Evolutionary conservation across 257 asterid species (phyloP).

Genomic region (Salvia rosmarinus): DNA sequence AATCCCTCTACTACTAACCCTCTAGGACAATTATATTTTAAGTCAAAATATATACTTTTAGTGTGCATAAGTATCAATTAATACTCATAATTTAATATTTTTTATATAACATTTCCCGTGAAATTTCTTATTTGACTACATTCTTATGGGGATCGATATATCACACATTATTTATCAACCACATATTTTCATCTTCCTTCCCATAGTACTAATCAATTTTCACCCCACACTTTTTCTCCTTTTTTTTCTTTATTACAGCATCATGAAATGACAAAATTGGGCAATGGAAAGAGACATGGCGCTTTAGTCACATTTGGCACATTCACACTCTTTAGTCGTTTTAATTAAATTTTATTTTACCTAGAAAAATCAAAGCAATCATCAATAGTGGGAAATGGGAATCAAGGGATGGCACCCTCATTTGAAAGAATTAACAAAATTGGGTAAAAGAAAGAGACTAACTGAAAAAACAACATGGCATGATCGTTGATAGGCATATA

Average conservation of each 20-base stretch:
- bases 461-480: neutral
- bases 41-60: neutral
- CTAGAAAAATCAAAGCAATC: neutral
- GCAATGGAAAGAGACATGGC: neutral
- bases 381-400: neutral
- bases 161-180: too few species aligned
- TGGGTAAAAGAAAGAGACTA: slow-evolving; percentile 13
- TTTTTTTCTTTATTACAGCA: neutral
- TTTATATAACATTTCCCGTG: too few species aligned
- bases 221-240: neutral
- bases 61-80: neutral
- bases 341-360: neutral
- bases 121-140: too few species aligned
- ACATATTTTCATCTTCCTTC: neutral
- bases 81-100: neutral
- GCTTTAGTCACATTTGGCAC: neutral
- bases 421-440: neutral
- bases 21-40: neutral
- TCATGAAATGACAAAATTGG: neutral
- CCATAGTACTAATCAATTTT: neutral
- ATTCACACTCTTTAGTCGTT: neutral
- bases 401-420: neutral
- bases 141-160: too few species aligned
- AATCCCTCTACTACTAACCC: neutral
- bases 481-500: neutral